These are phyloP conservation scores for Talaromyces ruber DNA, from an alignment of 495 filamentous ascomycete genomes.

Conservation along the genomic window DNA sequence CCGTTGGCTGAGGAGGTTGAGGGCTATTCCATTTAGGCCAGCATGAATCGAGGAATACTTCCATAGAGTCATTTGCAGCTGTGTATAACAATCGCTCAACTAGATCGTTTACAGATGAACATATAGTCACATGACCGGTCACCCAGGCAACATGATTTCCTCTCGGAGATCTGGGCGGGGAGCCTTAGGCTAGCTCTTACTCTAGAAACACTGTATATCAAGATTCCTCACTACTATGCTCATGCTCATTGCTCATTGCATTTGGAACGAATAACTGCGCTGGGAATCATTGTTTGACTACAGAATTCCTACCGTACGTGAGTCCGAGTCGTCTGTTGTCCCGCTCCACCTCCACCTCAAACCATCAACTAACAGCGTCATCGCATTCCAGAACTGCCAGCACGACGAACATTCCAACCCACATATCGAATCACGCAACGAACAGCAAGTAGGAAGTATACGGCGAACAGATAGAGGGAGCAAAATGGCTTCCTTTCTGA, in stretches of 20 bases:
- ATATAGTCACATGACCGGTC: slow-evolving; percentile 3
- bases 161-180: background rate
- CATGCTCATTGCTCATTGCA: background rate
- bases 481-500: slow-evolving; percentile 59
- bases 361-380: background rate
- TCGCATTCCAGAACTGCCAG: background rate
- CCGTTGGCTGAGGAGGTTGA: slow-evolving; percentile 35
- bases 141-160: background rate
- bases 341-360: background rate
- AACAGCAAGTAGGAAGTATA: background rate
- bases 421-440: background rate
- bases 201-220: too few relatives aligned
- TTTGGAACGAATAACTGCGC: background rate
- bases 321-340: background rate
- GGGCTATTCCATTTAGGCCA: slow-evolving; percentile 33
- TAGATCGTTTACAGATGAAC: background rate
- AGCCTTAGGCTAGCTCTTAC: background rate
- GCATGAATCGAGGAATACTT: background rate
- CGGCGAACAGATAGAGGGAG: background rate
- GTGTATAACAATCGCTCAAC: background rate
- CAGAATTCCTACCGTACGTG: background rate
- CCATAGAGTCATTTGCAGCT: background rate
- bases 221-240: too few relatives aligned
- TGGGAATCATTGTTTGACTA: background rate
- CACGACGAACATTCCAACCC: background rate